These are phyloP conservation scores for Prototheca wickerhamii DNA, from an alignment of 163 green algal species.

Conservation along the genomic window DNA sequence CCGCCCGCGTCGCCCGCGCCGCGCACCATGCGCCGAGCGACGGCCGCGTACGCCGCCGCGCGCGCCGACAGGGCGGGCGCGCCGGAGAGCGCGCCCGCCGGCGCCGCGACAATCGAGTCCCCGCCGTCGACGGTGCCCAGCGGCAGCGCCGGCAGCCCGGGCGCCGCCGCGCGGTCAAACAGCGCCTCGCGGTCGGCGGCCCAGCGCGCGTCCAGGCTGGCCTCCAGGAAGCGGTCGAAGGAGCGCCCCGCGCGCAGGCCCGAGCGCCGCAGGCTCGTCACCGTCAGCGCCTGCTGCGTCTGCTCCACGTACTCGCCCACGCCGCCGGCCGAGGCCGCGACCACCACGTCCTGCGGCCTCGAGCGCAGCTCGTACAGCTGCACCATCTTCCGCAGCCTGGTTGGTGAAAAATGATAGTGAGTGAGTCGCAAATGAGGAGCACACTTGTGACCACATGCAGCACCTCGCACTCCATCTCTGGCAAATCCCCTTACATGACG, in stretches of 20 bases:
- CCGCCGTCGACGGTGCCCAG: no score
- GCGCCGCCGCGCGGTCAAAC: slow-evolving; percentile 52
- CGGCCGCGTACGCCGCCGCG: no score
- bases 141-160: slow-evolving; percentile 16
- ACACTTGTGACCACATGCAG: neutral
- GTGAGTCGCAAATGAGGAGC: neutral
- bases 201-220: slow-evolving; percentile 62
- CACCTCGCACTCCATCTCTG: neutral
- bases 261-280: slow-evolving; percentile 42
- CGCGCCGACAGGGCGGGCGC: no score
- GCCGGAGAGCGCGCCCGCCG: no score
- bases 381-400: slow-evolving; percentile 54
- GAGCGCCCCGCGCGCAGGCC: slow-evolving; percentile 44
- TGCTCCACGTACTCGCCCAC: slow-evolving; percentile 74
- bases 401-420: neutral
- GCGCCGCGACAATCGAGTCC: no score
- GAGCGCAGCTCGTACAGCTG: slow-evolving; percentile 61
- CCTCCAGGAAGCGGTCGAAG: slow-evolving; percentile 73
- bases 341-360: slow-evolving; percentile 72
- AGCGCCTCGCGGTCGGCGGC: slow-evolving; percentile 31
- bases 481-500: neutral
- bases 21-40: no score
- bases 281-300: slow-evolving; percentile 46
- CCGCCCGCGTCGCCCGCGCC: no score
- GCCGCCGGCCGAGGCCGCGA: slow-evolving; percentile 43